Evolutionary conservation across 306 rosid species (phyloP).

Genomic region (Castanea sativa): DNA sequence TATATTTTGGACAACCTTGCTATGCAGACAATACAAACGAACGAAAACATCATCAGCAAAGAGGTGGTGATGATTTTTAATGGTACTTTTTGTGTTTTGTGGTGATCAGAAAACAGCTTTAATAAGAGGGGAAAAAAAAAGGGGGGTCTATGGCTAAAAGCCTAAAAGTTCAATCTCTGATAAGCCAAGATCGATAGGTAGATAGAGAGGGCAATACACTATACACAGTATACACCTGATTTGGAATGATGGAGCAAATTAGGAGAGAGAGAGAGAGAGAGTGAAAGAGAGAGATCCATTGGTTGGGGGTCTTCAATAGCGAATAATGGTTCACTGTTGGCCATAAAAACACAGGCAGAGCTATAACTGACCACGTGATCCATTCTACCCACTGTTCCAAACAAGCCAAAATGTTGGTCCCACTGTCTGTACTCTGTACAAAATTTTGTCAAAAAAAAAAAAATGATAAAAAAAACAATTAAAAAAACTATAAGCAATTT

Average conservation of each 20-base stretch:
- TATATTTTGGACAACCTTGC: background rate
- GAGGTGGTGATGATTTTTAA: background rate
- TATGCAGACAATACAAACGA: background rate
- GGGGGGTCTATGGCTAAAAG: too few species aligned
- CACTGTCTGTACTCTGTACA: too few species aligned
- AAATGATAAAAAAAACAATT: too few species aligned
- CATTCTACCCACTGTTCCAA: background rate
- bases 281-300: background rate
- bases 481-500: too few species aligned
- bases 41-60: background rate
- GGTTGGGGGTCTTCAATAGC: background rate
- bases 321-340: background rate
- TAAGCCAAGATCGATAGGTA: too few species aligned
- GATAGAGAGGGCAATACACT: too few species aligned
- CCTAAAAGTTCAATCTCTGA: too few species aligned
- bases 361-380: background rate
- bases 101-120: too few species aligned
- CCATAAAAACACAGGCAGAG: background rate
- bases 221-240: background rate
- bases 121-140: too few species aligned
- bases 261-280: background rate
- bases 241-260: background rate
- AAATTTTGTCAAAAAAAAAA: too few species aligned
- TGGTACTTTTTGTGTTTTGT: background rate
- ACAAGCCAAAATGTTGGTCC: background rate